A percentile compares a stretch with the other conserved stretches of the same genome.
Evolutionary conservation across 2,329 filamentous ascomycete genomes (phyloP).

Genomic region (Botrytis pseudocinerea): DNA sequence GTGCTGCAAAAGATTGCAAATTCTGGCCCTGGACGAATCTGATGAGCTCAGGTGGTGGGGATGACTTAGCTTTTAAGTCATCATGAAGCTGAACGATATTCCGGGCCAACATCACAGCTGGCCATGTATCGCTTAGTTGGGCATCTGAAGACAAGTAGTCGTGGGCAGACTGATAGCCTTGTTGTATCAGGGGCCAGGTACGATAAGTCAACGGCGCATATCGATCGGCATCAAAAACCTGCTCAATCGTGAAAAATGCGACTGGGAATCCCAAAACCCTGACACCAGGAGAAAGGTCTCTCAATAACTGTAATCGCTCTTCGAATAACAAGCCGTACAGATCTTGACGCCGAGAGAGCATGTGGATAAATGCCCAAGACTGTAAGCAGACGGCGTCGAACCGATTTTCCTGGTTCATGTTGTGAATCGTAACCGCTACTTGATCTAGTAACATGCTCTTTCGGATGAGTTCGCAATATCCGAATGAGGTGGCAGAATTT

Average conservation of each 20-base stretch:
- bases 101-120: background rate
- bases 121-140: background rate
- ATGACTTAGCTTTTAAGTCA: background rate
- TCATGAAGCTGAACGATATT: background rate
- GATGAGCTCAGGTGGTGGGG: background rate
- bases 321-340: background rate
- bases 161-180: background rate
- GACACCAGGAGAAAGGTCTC: background rate
- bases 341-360: background rate
- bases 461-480: background rate
- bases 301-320: background rate
- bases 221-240: background rate
- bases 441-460: conserved; percentile 3
- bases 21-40: background rate
- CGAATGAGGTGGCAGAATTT: background rate
- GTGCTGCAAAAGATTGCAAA: background rate
- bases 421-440: background rate
- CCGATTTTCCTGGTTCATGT: background rate
- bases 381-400: background rate
- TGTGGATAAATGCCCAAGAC: background rate
- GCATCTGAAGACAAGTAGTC: background rate
- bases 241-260: background rate
- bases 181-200: background rate
- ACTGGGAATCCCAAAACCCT: background rate
- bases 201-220: background rate